Percentiles rank a stretch among this genome's conserved stretches.
Conservation (phyloP, 495 filamentous ascomycete species). For the Daldinia bambusicola region DNA sequence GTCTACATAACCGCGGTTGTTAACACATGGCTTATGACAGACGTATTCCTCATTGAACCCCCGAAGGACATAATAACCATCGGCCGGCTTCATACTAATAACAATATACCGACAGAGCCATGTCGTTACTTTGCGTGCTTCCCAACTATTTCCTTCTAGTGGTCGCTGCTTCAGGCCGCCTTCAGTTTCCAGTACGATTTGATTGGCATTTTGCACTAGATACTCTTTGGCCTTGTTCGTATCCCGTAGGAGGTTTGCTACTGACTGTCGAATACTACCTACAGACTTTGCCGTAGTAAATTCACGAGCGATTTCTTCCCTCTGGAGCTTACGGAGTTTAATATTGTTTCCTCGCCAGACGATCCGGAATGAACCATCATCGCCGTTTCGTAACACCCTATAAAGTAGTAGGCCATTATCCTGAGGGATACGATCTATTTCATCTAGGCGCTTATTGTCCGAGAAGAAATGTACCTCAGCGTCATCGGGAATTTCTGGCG, state of each 20-base stretch:
- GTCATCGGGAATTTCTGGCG: slow-evolving; percentile 15
- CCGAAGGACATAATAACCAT: slow-evolving; percentile 43
- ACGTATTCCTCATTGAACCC: slow-evolving; percentile 50
- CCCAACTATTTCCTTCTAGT: slow-evolving; percentile 51
- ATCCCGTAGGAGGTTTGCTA: slow-evolving; percentile 18
- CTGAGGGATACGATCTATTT: slow-evolving; percentile 20
- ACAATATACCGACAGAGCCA: slow-evolving; percentile 53
- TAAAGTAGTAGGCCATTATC: slow-evolving; percentile 15
- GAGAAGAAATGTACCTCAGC: slow-evolving; percentile 36
- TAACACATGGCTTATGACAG: slow-evolving; percentile 43
- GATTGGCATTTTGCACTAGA: slow-evolving; percentile 31
- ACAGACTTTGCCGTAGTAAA: slow-evolving; percentile 25
- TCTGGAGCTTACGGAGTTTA: slow-evolving; percentile 24
- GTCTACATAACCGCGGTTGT: slow-evolving; percentile 32
- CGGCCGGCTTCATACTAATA: slow-evolving; percentile 36
- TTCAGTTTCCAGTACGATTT: slow-evolving; percentile 45
- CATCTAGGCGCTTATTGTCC: slow-evolving; percentile 14
- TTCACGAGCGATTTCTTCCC: slow-evolving; percentile 22
- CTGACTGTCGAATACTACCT: slow-evolving; percentile 30
- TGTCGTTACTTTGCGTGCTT: slow-evolving; percentile 37
- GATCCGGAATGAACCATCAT: slow-evolving; percentile 27
- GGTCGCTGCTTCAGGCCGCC: slow-evolving; percentile 47
- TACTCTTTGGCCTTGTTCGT: slow-evolving; percentile 1
- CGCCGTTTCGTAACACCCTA: slow-evolving; percentile 21
- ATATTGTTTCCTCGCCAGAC: slow-evolving; percentile 14